Evolutionary conservation across 441 rosid species (phyloP).

Genomic region (Isatis lusitanica): DNA sequence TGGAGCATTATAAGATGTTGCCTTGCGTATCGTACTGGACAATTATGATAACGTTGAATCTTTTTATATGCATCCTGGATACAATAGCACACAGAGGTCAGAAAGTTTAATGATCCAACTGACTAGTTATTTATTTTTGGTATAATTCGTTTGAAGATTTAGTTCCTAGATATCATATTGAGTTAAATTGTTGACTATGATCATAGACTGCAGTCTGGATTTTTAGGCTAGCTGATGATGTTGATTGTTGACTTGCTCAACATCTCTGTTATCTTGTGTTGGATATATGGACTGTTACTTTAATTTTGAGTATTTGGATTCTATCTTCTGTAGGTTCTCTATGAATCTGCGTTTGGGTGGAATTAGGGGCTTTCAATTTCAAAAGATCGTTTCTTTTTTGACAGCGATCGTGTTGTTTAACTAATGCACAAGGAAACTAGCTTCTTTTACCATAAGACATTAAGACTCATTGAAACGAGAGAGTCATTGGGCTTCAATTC

Average conservation of each 20-base stretch:
- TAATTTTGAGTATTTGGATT: not conserved
- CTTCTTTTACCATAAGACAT: too few relatives aligned
- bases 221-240: not conserved
- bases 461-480: too few relatives aligned
- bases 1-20: not conserved
- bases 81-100: not conserved
- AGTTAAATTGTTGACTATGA: not conserved
- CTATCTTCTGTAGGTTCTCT: not conserved
- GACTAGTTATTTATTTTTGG: not conserved
- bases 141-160: not conserved
- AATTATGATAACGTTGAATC: not conserved
- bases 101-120: not conserved
- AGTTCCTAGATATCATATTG: not conserved
- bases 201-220: not conserved
- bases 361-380: not conserved
- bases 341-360: not conserved
- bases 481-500: too few relatives aligned
- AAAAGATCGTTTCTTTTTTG: not conserved
- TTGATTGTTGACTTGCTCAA: not conserved
- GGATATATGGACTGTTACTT: not conserved
- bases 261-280: not conserved
- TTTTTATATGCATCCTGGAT: not conserved
- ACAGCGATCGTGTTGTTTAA: not conserved
- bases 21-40: not conserved
- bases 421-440: not conserved